These are phyloP conservation scores for Naegleria fowleri DNA, from an alignment of 208 protist species.

Conservation along the genomic window DNA sequence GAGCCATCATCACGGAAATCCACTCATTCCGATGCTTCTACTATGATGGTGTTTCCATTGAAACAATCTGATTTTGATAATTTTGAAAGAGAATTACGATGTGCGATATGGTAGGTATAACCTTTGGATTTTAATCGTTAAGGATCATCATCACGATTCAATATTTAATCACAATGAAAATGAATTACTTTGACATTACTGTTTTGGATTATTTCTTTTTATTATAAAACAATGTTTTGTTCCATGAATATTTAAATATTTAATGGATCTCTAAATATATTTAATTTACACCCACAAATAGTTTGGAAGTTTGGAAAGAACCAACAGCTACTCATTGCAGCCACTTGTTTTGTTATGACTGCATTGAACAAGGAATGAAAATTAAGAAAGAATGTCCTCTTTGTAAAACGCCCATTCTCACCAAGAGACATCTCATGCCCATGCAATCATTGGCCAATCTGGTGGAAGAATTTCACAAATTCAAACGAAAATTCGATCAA, in stretches of 20 bases:
- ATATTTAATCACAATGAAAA: too few species aligned
- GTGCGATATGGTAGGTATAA: background rate
- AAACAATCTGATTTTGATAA: background rate
- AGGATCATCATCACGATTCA: too few species aligned
- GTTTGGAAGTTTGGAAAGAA: background rate
- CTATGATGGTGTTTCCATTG: background rate
- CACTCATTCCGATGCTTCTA: too few species aligned
- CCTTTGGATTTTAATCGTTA: background rate
- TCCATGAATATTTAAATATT: too few species aligned
- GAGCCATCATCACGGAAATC: background rate
- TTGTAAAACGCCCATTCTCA: background rate
- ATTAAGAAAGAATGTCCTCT: background rate
- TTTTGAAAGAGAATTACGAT: background rate
- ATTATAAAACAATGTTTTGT: too few species aligned
- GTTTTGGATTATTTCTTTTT: too few species aligned
- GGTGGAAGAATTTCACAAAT: background rate
- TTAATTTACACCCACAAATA: background rate
- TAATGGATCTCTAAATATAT: too few species aligned
- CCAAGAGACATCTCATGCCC: background rate
- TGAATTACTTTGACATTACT: too few species aligned
- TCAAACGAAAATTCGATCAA: background rate
- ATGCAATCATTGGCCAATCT: constrained; percentile 1
- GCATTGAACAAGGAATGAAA: background rate
- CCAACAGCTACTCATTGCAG: background rate
- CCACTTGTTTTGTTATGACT: background rate